Evolutionary conservation across 2,329 filamentous ascomycete species (phyloP), one percentile per base, ranked within the genome.

Genomic region (Cladophialophora chaetospira): DNA sequence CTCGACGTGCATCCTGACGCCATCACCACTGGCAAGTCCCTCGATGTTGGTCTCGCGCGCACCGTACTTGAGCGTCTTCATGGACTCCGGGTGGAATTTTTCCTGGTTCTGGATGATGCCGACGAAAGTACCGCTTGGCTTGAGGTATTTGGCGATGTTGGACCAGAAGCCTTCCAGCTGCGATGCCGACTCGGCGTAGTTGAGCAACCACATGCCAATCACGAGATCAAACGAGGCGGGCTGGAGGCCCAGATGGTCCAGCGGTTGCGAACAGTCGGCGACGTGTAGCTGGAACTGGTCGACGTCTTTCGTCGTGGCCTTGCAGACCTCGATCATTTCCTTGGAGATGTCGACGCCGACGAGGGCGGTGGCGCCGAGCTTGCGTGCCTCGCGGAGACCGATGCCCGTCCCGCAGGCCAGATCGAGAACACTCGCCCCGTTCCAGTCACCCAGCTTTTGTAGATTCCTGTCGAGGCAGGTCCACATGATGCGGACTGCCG

Each of bases 341-440:
- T 55, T 36, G 5, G 69, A 72, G 36, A 71, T 66, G 53, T 73
- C 72, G 17, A 73, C 63, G 3, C 70, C 71, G 5, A 72, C 55
- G 11, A 73, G 66, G 11, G 61, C 66, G 15, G 50, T 60, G 3
- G 71, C 71, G 19, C 70, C 71, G 35, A 72, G 63, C 38, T 62
- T 64, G 40, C 67, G 66, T 19, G 69, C 69, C 54, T 70, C 73
- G 13, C 50, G 50, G 23, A 53, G 50, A 17, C 50, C 50, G 53
- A 67, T 70, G 11, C 71, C 72, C 0, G 69, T 67, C n/a, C 71
- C 71, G 55, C 72, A 73, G 15, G 71, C 72, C 11, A 73, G 67
- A 49, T 74, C 72, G 29, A 73, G 68, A 13, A 73, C 64, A 13
- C n/a, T 21, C 4, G 50, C 40, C 15, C 50, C 50, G 10, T 33